A percentile compares a stretch with the other conserved stretches of the same genome.
phyloP scores from a whole-genome alignment of 352 stramenopile species.

The Phytopythium boreale region DNA sequence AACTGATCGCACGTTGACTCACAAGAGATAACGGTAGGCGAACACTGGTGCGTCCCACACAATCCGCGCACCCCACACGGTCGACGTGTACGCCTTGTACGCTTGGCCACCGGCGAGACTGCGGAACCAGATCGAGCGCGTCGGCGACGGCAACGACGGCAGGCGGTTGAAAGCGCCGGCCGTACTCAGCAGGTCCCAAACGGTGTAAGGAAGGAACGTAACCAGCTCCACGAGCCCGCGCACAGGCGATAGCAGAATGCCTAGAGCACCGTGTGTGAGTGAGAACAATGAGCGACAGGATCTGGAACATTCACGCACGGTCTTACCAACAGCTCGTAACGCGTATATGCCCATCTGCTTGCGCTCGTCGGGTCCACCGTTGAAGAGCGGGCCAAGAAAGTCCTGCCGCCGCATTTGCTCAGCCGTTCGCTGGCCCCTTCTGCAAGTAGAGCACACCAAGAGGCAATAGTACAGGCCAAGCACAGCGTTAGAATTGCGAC shows the following conservation, averaged over 20 bases:
- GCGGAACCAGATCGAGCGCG: conserved; percentile 49
- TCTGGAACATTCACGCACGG: no score
- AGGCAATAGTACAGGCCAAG: no score
- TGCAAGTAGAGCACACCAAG: conserved; percentile 6
- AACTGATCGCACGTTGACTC: conserved; percentile 14
- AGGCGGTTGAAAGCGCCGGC: conserved; percentile 30
- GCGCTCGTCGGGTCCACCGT: conserved; percentile 39
- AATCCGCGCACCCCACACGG: conserved; percentile 45
- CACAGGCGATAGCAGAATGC: conserved; percentile 51
- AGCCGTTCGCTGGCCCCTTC: conserved; percentile 27
- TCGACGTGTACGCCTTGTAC: conserved; percentile 39
- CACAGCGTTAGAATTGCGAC: not conserved
- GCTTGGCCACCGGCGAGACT: conserved; percentile 51
- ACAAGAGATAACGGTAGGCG: conserved; percentile 77
- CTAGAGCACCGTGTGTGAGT: conserved; percentile 10
- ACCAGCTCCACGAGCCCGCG: conserved; percentile 47
- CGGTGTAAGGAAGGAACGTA: conserved; percentile 39
- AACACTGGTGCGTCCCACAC: conserved; percentile 71
- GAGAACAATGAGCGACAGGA: no score
- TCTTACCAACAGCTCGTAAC: conserved; percentile 47
- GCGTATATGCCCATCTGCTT: conserved; percentile 59
- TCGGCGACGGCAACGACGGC: conserved; percentile 22
- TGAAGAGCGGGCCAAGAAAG: conserved; percentile 67
- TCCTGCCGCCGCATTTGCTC: conserved; percentile 57
- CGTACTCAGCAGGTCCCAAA: conserved; percentile 45